Conservation (phyloP, 208 protist species). For the Cochliopodium minus region DNA sequence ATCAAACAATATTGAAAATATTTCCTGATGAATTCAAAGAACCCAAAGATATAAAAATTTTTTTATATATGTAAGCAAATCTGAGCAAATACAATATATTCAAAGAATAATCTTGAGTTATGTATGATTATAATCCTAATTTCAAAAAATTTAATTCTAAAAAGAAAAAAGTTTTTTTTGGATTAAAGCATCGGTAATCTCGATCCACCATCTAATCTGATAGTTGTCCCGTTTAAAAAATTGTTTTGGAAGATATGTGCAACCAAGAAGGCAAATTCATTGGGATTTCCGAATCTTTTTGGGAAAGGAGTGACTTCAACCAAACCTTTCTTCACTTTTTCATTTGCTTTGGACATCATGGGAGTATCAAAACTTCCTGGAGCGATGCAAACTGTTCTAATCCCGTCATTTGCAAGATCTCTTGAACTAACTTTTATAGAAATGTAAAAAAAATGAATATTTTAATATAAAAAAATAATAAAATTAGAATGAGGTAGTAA, state of each 20-base stretch:
- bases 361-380: slow-evolving; percentile 53
- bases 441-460: no score
- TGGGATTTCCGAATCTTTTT: slow-evolving; percentile 35
- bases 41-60: no score
- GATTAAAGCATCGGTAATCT: slow-evolving; percentile 21
- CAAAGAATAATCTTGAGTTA: no score
- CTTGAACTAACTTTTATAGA: no score
- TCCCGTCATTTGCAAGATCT: slow-evolving; percentile 36
- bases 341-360: slow-evolving; percentile 26
- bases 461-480: not conserved
- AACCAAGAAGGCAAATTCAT: slow-evolving; percentile 44
- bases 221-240: slow-evolving; percentile 46
- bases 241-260: slow-evolving; percentile 43
- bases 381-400: slow-evolving; percentile 44
- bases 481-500: not conserved
- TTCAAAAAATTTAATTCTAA: no score
- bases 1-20: no score
- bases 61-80: no score
- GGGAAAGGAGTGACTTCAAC: slow-evolving; percentile 39
- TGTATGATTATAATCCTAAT: no score
- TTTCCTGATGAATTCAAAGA: no score
- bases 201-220: slow-evolving; percentile 34
- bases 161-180: no score
- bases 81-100: no score
- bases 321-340: slow-evolving; percentile 25